Percentiles rank a stretch among this genome's conserved stretches.
Conservation (phyloP, 2,329 filamentous ascomycete species). For the Talaromyces piceae region DNA sequence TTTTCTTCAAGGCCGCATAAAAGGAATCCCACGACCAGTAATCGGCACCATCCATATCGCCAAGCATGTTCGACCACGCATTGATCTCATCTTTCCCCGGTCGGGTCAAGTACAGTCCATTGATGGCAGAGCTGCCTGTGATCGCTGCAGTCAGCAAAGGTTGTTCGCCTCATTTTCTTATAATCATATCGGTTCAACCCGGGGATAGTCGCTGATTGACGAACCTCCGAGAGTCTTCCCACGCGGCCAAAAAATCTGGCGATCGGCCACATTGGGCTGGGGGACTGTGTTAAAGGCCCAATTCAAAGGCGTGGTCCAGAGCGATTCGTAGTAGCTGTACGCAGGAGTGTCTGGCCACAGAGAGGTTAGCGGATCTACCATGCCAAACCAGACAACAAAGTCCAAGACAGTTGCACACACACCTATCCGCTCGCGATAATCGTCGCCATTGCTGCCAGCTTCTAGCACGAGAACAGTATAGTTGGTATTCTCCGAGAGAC, state of each 20-base stretch:
- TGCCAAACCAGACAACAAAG: neutral
- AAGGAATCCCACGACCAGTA: slow-evolving; percentile 30
- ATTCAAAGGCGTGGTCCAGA: slow-evolving; percentile 29
- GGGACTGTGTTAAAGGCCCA: slow-evolving; percentile 25
- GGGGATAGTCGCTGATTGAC: neutral
- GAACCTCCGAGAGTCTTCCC: slow-evolving; percentile 28
- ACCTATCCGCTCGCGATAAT: slow-evolving; percentile 28
- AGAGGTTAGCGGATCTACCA: too few relatives aligned
- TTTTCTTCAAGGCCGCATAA: slow-evolving; percentile 27
- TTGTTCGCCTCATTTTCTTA: neutral
- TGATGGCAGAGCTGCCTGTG: slow-evolving; percentile 29
- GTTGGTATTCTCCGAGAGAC: slow-evolving; percentile 38
- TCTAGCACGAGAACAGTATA: slow-evolving; percentile 28
- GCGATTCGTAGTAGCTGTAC: slow-evolving; percentile 26
- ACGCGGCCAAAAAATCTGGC: slow-evolving; percentile 27
- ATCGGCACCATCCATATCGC: slow-evolving; percentile 27
- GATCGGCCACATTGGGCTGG: slow-evolving; percentile 22
- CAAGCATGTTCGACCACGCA: slow-evolving; percentile 26
- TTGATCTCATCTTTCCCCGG: slow-evolving; percentile 27
- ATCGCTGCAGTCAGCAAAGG: neutral
- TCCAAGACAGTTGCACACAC: neutral
- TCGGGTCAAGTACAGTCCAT: slow-evolving; percentile 28
- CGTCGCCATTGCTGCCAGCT: slow-evolving; percentile 25
- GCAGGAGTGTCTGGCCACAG: slow-evolving; percentile 25
- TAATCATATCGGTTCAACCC: neutral